phyloP scores from a whole-genome alignment of 768 basidiomycete genomes.

The Tulasnella sp. region DNA sequence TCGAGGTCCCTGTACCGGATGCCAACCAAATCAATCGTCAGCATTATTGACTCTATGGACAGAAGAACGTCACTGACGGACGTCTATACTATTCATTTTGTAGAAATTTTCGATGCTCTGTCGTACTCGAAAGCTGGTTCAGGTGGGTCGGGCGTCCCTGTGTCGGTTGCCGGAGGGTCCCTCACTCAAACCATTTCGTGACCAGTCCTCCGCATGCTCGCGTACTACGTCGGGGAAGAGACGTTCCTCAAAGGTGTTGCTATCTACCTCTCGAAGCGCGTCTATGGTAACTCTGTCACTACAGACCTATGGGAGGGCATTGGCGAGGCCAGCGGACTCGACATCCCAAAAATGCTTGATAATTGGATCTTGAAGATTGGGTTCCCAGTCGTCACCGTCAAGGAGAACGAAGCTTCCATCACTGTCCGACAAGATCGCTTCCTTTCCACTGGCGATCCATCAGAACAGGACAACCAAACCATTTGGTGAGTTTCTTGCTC shows the following conservation, averaged over 20 bases:
- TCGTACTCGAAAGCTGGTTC: slow-evolving; percentile 81
- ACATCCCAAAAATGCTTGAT: slow-evolving; percentile 74
- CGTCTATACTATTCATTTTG: background rate
- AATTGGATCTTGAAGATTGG: slow-evolving; percentile 76
- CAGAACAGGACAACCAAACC: slow-evolving; percentile 76
- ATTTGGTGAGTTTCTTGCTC: slow-evolving; percentile 50
- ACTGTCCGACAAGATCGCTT: slow-evolving; percentile 84
- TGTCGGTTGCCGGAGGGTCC: too few relatives aligned
- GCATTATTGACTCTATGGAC: slow-evolving; percentile 21
- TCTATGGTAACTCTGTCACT: slow-evolving; percentile 78
- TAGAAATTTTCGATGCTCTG: slow-evolving; percentile 70
- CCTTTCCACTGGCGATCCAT: slow-evolving; percentile 70
- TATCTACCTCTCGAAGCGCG: slow-evolving; percentile 78
- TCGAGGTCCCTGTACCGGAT: slow-evolving; percentile 84
- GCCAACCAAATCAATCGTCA: slow-evolving; percentile 69
- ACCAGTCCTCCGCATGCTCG: slow-evolving; percentile 86
- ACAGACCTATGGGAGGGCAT: slow-evolving; percentile 85
- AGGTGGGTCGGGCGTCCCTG: slow-evolving; percentile 32
- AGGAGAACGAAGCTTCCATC: slow-evolving; percentile 61
- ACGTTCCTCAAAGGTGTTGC: slow-evolving; percentile 81
- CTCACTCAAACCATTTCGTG: background rate
- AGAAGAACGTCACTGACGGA: background rate
- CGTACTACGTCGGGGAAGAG: slow-evolving; percentile 79
- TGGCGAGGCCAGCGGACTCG: slow-evolving; percentile 54
- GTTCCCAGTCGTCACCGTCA: slow-evolving; percentile 83